These are phyloP conservation scores for Magnolia sinica DNA, from an alignment of 164 flowering plant species.

Conservation along the genomic window DNA sequence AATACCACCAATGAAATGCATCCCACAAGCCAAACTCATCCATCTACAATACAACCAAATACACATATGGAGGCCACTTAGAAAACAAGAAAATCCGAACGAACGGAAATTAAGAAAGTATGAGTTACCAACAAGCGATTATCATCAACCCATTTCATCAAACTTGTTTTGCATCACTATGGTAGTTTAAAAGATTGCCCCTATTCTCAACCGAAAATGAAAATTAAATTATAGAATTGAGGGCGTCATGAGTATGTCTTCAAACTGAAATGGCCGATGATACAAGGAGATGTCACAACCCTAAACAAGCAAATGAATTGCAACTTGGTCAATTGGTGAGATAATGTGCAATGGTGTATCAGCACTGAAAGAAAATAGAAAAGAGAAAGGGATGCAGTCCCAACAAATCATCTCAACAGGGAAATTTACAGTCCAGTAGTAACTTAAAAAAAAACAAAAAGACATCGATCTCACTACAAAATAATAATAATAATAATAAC, in stretches of 20 bases:
- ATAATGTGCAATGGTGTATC: not conserved
- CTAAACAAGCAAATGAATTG: not conserved
- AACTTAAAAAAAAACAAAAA: too few relatives aligned
- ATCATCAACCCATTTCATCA: not conserved
- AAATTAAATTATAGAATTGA: not conserved
- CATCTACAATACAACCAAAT: constrained; percentile 4
- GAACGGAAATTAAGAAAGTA: not conserved
- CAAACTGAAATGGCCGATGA: not conserved
- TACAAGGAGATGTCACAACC: not conserved
- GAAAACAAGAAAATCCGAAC: not conserved
- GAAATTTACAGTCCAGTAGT: not conserved
- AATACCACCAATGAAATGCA: not conserved
- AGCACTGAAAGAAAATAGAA: not conserved
- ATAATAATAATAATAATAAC: too few relatives aligned
- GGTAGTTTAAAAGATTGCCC: not conserved
- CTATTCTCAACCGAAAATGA: not conserved
- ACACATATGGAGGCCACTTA: not conserved
- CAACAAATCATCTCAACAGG: not conserved
- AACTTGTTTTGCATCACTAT: not conserved
- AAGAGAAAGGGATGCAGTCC: not conserved
- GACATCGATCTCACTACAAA: too few relatives aligned
- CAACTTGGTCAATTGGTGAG: not conserved
- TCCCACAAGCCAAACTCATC: not conserved
- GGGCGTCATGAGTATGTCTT: not conserved
- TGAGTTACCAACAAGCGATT: not conserved